Evolutionary conservation across 2,329 filamentous ascomycete genomes (phyloP).

Genomic region (Fusarium sublunatum): DNA sequence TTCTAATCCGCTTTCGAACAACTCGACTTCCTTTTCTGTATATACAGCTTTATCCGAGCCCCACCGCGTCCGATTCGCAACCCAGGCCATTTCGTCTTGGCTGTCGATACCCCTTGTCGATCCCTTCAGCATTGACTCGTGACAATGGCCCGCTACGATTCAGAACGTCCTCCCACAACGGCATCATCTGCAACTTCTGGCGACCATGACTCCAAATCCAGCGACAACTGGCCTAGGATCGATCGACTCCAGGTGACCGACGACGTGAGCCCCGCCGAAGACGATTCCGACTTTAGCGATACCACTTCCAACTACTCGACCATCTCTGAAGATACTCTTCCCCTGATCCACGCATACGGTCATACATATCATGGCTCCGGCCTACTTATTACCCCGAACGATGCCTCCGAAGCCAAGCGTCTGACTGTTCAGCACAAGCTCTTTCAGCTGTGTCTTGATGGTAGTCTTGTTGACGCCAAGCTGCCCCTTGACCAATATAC

Average conservation of each 20-base stretch:
- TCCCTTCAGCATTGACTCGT: slow-evolving; percentile 13
- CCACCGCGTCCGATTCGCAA: slow-evolving; percentile 1
- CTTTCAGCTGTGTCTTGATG: slow-evolving; percentile 51
- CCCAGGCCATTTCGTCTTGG: background rate
- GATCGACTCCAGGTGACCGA: slow-evolving; percentile 24
- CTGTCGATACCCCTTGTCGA: slow-evolving; percentile 22
- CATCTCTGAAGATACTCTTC: slow-evolving; percentile 50
- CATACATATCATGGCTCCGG: slow-evolving; percentile 54
- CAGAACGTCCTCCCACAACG: slow-evolving; percentile 16
- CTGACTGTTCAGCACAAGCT: slow-evolving; percentile 51
- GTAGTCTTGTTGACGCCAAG: slow-evolving; percentile 47
- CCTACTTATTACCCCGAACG: slow-evolving; percentile 50
- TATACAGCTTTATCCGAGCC: background rate
- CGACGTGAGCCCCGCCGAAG: slow-evolving; percentile 34
- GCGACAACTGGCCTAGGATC: slow-evolving; percentile 14
- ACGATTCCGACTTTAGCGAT: slow-evolving; percentile 44
- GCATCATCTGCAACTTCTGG: slow-evolving; percentile 15
- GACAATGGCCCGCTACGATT: slow-evolving; percentile 30
- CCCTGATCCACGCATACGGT: slow-evolving; percentile 50
- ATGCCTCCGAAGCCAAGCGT: slow-evolving; percentile 49
- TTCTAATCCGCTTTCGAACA: slow-evolving; percentile 6
- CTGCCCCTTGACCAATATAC: slow-evolving; percentile 46
- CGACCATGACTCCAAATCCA: slow-evolving; percentile 18
- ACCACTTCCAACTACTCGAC: slow-evolving; percentile 51
- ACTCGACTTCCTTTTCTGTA: background rate